Conservation (phyloP, 139 green algal species). For the Chlorella sp. region DNA sequence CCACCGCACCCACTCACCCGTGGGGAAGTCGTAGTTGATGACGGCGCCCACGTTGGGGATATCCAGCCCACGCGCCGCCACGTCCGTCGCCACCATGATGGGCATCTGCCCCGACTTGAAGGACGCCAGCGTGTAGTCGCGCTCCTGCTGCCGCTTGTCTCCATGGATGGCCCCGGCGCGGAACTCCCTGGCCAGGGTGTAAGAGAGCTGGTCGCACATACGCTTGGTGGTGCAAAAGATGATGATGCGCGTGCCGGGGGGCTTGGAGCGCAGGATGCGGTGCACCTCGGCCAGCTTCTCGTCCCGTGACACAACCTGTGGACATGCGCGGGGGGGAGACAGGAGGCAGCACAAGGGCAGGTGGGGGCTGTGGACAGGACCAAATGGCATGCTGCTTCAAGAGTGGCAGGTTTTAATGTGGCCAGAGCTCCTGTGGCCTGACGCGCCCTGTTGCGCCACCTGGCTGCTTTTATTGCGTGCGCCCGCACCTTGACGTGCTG, state of each 20-base stretch:
- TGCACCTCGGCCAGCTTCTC: constrained; percentile 67
- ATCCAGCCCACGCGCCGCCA: constrained; percentile 92
- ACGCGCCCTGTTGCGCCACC: not conserved
- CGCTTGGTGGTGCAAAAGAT: constrained; percentile 91
- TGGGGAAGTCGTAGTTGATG: constrained; percentile 86
- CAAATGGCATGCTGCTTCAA: not conserved
- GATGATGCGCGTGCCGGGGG: constrained; percentile 62
- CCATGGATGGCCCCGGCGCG: constrained; percentile 81
- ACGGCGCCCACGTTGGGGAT: constrained; percentile 76
- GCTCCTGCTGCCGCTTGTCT: constrained; percentile 92
- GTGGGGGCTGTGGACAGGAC: not conserved
- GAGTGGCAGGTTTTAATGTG: not conserved
- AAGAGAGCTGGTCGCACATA: constrained; percentile 85
- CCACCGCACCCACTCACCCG: constrained; percentile 19
- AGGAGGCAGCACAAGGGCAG: not conserved
- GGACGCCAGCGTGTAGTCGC: constrained; percentile 70
- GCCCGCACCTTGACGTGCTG: constrained; percentile 53
- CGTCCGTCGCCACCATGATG: constrained; percentile 92
- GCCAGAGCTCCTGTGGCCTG: not conserved
- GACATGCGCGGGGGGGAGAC: not conserved
- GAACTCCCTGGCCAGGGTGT: constrained; percentile 51
- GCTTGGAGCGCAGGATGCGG: constrained; percentile 60
- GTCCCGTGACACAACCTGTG: constrained; percentile 17
- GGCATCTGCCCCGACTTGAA: constrained; percentile 56
- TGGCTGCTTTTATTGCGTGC: no score